Evolutionary conservation across 2,329 filamentous ascomycete species (phyloP).

Genomic region (Aspergillus caelatus): DNA sequence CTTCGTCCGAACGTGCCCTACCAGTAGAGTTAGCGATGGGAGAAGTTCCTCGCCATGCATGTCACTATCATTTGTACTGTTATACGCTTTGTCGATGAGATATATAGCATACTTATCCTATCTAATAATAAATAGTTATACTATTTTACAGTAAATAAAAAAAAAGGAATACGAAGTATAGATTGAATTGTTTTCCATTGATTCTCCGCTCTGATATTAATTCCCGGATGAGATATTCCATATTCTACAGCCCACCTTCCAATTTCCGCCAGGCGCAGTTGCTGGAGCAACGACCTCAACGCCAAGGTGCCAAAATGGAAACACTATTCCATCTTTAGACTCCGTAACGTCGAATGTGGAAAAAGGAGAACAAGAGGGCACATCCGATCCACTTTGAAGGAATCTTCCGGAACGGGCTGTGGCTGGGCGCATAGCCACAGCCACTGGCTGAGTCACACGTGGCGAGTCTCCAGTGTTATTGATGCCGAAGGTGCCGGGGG

Average conservation of each 20-base stretch:
- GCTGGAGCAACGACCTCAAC: background rate
- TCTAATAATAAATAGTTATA: no score
- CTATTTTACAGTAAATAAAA: no score
- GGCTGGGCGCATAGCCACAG: constrained; percentile 12
- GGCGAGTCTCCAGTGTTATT: constrained; percentile 7
- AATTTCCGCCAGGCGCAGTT: background rate
- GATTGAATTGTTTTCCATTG: no score
- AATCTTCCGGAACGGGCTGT: constrained; percentile 7
- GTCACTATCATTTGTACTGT: no score
- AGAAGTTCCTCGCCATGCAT: no score
- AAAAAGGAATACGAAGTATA: no score
- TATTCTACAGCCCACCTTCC: background rate
- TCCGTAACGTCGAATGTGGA: background rate
- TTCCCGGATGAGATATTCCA: background rate
- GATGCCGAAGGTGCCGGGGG: background rate
- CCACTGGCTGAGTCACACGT: constrained; percentile 19
- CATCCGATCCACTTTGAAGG: background rate
- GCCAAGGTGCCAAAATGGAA: background rate
- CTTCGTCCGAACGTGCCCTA: no score
- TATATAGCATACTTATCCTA: no score
- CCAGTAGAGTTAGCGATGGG: no score
- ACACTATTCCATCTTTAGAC: background rate
- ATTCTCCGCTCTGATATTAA: no score
- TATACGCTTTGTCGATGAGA: no score
- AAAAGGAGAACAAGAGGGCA: background rate